A percentile compares a stretch with the other conserved stretches of the same genome.
These are phyloP conservation scores for Irineochytrium annulatum DNA, from an alignment of 192 early-diverging fungal genomes.

Conservation along the genomic window DNA sequence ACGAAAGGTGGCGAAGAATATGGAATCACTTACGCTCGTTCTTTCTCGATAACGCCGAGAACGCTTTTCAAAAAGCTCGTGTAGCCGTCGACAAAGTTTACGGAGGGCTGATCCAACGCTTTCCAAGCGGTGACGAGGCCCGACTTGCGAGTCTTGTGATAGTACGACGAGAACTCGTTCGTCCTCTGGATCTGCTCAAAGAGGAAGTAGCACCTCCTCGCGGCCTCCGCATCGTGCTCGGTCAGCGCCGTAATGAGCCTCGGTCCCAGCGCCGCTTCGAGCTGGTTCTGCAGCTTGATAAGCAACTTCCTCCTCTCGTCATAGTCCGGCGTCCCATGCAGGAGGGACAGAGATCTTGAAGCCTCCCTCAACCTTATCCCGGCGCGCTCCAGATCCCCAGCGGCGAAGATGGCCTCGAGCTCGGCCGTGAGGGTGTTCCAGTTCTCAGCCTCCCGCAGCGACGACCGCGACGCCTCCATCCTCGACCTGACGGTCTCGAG, in stretches of 20 bases:
- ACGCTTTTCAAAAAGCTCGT: neutral
- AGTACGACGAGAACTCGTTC: slow-evolving; percentile 56
- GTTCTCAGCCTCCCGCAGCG: slow-evolving; percentile 71
- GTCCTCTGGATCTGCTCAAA: slow-evolving; percentile 55
- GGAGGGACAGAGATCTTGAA: slow-evolving; percentile 55
- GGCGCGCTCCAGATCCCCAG: slow-evolving; percentile 59
- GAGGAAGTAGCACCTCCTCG: slow-evolving; percentile 48
- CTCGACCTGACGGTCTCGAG: slow-evolving; percentile 62
- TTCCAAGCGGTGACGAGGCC: slow-evolving; percentile 50
- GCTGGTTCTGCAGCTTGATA: slow-evolving; percentile 49
- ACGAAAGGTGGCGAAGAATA: no score
- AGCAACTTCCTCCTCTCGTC: slow-evolving; percentile 58
- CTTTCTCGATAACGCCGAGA: no score
- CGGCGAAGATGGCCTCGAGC: slow-evolving; percentile 60
- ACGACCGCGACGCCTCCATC: slow-evolving; percentile 60
- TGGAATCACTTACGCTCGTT: no score
- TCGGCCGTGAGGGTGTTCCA: slow-evolving; percentile 72
- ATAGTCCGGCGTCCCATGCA: slow-evolving; percentile 67
- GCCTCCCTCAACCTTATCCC: slow-evolving; percentile 61
- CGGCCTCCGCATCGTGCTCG: slow-evolving; percentile 52
- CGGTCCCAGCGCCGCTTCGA: slow-evolving; percentile 52
- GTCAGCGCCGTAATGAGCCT: slow-evolving; percentile 49
- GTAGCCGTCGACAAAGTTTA: neutral
- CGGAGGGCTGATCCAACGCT: slow-evolving; percentile 23
- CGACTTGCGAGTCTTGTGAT: slow-evolving; percentile 46